Evolutionary conservation across 768 basidiomycete species (phyloP), one percentile per base, ranked within the genome.

Genomic region (Thelephora ganbajun): DNA sequence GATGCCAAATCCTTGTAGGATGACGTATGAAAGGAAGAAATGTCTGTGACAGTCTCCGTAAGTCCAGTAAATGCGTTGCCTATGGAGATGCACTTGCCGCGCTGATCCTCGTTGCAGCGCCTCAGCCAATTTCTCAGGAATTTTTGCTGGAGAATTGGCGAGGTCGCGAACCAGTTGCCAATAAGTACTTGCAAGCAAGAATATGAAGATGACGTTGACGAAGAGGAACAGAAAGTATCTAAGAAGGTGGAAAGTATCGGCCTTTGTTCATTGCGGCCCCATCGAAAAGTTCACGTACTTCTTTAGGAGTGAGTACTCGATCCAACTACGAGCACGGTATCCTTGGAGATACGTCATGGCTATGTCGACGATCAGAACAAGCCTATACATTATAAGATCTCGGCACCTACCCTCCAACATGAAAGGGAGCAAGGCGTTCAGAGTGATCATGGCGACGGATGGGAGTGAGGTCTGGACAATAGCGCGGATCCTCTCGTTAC

Each of bases 391-490:
- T 30, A 3, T 30, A 37, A 20, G 36, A 11, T 6, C 43, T 35
- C 2, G 12, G 9, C 16, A 49, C 67, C 33, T 48, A 86, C 90
- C 85, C 67, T 96, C 92, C 16, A 99, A 68, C 12, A 93, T 63
- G 63, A 92, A 92, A 0, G 96, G 96, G 11, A 97, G 59, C 23
- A 85, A 51, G 0, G 87, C 91, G 63, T 98, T 99, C 58, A 98
- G 73, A 0, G 76, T 75, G 53, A 93, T 91, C 70, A 98, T 77
- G 2, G 84, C 94, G 46, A 93, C 73, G 20, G 85, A 85, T 1
- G 96, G 94, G 45, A 99, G 66, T 1, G 93, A 92, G 53, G 93
- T 98, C 65, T 97, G 92, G 18, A 97, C 88, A 35, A 99, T 74
- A 0, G 88, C 91, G 19, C 82, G 75, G 18, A 96, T 65, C 51